Conservation (phyloP, 1,139 yeast genomes). For the Tardiomyces blankii region DNA sequence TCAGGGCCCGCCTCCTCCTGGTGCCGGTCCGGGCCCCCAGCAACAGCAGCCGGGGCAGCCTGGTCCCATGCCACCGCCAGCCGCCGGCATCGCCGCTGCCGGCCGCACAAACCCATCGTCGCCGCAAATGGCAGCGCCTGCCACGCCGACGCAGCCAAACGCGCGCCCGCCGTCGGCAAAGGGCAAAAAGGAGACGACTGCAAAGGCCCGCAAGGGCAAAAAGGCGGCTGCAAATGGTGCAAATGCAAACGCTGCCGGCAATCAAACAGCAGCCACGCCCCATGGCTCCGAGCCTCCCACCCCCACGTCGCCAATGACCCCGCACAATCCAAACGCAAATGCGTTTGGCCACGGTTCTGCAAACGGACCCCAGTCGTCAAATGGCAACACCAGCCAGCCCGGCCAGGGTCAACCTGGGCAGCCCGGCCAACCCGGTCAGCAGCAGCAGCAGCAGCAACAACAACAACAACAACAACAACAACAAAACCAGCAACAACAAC, state of each 20-base stretch:
- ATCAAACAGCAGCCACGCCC: constrained; percentile 22
- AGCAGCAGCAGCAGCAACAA: too few relatives aligned
- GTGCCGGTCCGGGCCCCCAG: constrained; percentile 1
- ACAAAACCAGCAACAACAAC: too few relatives aligned
- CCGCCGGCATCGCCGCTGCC: constrained; percentile 6
- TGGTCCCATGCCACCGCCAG: constrained; percentile 8
- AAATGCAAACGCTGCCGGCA: constrained; percentile 13
- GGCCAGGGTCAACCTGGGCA: too few relatives aligned
- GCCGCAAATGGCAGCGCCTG: constrained; percentile 13
- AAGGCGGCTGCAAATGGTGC: constrained; percentile 17
- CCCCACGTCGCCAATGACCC: constrained; percentile 29
- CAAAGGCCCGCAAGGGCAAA: constrained; percentile 24
- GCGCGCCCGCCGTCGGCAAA: constrained; percentile 30
- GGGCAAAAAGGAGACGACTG: constrained; percentile 27
- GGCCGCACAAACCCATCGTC: constrained; percentile 6
- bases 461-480: too few relatives aligned
- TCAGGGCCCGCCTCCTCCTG: neutral
- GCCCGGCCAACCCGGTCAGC: too few relatives aligned
- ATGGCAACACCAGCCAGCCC: too few relatives aligned
- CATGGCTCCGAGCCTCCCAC: constrained; percentile 28
- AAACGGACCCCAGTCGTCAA: too few relatives aligned
- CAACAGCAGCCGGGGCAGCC: constrained; percentile 16
- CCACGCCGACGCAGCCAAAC: constrained; percentile 38
- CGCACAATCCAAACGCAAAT: constrained; percentile 12
- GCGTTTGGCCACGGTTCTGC: too few relatives aligned